Evolutionary conservation across 176 grass and related monocot species (phyloP).

Genomic region (Carex pumila): DNA sequence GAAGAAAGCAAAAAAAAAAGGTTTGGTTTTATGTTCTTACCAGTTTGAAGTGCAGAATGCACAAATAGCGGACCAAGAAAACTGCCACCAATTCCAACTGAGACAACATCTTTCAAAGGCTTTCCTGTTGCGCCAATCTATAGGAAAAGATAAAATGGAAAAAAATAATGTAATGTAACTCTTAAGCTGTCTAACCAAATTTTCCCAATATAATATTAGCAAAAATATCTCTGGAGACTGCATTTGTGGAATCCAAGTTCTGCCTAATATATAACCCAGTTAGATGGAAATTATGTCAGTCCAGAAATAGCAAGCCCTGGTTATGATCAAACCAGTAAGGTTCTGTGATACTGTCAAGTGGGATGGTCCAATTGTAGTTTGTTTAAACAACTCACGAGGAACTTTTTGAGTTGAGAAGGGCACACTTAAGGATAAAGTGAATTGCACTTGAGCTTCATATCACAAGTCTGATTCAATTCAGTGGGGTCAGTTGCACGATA

Average conservation of each 20-base stretch:
- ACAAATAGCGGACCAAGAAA: constrained; percentile 94
- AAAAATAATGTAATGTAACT: neutral
- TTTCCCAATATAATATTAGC: neutral
- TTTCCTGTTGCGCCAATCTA: constrained; percentile 92
- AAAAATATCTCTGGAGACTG: neutral
- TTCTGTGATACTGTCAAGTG: neutral
- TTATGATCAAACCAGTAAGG: neutral
- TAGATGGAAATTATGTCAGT: neutral
- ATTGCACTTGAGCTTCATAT: neutral
- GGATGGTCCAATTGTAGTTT: neutral
- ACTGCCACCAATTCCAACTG: constrained; percentile 93
- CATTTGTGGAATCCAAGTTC: neutral
- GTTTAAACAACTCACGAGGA: neutral
- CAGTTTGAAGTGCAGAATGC: constrained; percentile 74
- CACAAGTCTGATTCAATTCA: neutral
- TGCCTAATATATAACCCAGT: neutral
- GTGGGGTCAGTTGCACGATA: neutral
- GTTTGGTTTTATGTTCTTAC: constrained; percentile 25
- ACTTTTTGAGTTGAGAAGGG: neutral
- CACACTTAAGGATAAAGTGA: neutral
- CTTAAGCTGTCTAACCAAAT: neutral
- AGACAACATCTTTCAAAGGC: constrained; percentile 66
- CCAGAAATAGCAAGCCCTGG: too few relatives aligned
- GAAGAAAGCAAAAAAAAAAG: neutral
- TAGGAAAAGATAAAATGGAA: neutral